Conservation (phyloP, 805 yeast genomes). For the Hanseniaspora guilliermondii region DNA sequence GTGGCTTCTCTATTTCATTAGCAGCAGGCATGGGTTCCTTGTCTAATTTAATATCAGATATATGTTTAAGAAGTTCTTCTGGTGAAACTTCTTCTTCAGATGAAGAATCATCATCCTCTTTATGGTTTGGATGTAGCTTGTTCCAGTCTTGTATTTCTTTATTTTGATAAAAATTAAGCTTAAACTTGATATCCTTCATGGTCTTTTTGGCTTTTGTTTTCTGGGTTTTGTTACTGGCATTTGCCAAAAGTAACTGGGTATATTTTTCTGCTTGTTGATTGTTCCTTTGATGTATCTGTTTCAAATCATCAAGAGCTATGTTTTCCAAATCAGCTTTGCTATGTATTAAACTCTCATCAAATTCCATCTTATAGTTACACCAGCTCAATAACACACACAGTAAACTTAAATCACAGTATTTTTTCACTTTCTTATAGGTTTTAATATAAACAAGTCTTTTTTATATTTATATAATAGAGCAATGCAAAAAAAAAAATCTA, state of each 20-base stretch:
- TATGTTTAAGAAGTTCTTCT: slow-evolving; percentile 4
- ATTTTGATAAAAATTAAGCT: slow-evolving; percentile 42
- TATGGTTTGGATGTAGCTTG: slow-evolving; percentile 14
- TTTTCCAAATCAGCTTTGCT: not conserved
- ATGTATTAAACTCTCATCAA: not conserved
- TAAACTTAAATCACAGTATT: too few species aligned
- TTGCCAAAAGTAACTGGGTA: slow-evolving; percentile 67
- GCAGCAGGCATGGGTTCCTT: slow-evolving; percentile 16
- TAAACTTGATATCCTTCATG: slow-evolving; percentile 48
- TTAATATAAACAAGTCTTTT: too few species aligned
- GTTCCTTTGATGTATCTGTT: slow-evolving; percentile 55
- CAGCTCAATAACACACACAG: not conserved
- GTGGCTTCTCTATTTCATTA: slow-evolving; percentile 32
- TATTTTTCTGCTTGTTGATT: slow-evolving; percentile 50
- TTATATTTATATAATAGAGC: too few species aligned
- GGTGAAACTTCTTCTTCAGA: slow-evolving; percentile 19
- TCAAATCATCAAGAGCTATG: not conserved
- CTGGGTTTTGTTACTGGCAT: slow-evolving; percentile 50
- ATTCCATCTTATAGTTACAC: not conserved
- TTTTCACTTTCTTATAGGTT: too few species aligned
- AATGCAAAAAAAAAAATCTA: too few species aligned
- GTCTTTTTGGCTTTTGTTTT: slow-evolving; percentile 51
- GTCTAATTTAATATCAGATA: slow-evolving; percentile 11
- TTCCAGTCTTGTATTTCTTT: slow-evolving; percentile 33
- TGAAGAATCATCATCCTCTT: slow-evolving; percentile 34